Conservation (phyloP, 2,329 filamentous ascomycete species). For the Alternaria arbusti region DNA sequence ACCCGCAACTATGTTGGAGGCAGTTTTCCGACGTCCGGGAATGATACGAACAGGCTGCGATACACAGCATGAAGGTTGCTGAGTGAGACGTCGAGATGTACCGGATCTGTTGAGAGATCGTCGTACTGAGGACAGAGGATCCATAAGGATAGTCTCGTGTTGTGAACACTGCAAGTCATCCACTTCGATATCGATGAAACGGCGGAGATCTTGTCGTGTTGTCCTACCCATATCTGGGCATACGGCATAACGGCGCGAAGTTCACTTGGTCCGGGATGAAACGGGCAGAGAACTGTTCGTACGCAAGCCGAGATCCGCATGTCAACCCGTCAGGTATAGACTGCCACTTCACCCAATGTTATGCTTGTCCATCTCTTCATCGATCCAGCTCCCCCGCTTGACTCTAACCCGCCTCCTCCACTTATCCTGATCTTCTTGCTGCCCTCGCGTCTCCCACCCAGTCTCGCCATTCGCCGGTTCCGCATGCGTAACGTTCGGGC, state of each 20-base stretch:
- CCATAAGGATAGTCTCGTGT: neutral
- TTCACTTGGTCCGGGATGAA: neutral
- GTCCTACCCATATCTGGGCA: neutral
- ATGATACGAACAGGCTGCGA: neutral
- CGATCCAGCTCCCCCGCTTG: conserved; percentile 37
- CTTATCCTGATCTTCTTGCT: conserved; percentile 22
- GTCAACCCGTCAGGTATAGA: neutral
- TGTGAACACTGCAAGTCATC: neutral
- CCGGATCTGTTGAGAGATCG: neutral
- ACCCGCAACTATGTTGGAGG: neutral
- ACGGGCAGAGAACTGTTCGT: neutral
- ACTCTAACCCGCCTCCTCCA: conserved; percentile 26
- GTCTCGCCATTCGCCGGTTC: conserved; percentile 4
- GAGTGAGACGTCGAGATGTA: neutral
- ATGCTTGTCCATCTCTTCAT: conserved; percentile 44
- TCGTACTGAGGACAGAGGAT: neutral
- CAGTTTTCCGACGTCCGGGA: neutral
- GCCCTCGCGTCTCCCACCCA: conserved; percentile 22
- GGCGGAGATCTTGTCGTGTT: neutral
- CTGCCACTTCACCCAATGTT: conserved; percentile 34
- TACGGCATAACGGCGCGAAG: neutral
- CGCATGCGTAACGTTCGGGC: conserved; percentile 34
- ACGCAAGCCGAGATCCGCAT: neutral
- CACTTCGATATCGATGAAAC: neutral
- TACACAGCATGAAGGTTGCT: neutral